Percentiles rank a stretch among this genome's conserved stretches.
phyloP scores from a whole-genome alignment of 2,329 filamentous ascomycete genomes.

The Penicillium sp. region DNA sequence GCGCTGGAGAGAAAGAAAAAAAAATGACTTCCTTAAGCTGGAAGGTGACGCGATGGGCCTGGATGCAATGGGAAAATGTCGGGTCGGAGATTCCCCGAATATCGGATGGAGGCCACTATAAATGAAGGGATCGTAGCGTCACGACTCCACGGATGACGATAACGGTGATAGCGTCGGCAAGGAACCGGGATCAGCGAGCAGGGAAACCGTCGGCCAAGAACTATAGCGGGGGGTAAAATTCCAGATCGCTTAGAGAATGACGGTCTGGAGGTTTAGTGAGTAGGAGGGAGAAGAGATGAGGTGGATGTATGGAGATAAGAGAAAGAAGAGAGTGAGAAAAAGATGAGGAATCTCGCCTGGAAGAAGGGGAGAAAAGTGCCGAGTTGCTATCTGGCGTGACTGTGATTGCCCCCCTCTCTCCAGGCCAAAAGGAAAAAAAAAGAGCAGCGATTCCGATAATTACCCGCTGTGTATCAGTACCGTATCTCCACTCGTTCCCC shows the following conservation, averaged over 20 bases:
- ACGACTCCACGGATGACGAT: conserved; percentile 19
- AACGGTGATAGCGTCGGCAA: conserved; percentile 17
- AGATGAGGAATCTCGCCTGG: not conserved
- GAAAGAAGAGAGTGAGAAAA: conserved; percentile 5
- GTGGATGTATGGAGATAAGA: not conserved
- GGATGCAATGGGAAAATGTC: not conserved
- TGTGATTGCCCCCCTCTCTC: conserved; percentile 1
- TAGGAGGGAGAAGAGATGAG: not conserved
- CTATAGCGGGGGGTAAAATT: not conserved
- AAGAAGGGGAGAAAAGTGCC: not conserved
- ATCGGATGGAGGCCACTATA: conserved; percentile 10
- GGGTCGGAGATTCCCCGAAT: conserved; percentile 11
- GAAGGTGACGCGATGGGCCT: not conserved
- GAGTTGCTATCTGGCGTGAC: conserved; percentile 8
- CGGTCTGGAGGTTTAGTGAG: not conserved
- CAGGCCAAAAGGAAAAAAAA: not conserved
- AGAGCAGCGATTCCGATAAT: conserved; percentile 21
- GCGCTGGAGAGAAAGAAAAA: not conserved
- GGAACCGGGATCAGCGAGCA: conserved; percentile 1
- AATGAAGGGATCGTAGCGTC: conserved; percentile 14
- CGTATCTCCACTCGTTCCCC: conserved; percentile 31
- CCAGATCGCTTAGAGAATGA: conserved; percentile 18
- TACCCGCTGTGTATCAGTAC: conserved; percentile 24
- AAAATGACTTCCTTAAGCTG: not conserved
- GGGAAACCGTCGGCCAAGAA: conserved; percentile 8